A percentile compares a stretch with the other conserved stretches of the same genome.
phyloP scores from a whole-genome alignment of 2,329 filamentous ascomycete species.

The Nemania bipapillata region DNA sequence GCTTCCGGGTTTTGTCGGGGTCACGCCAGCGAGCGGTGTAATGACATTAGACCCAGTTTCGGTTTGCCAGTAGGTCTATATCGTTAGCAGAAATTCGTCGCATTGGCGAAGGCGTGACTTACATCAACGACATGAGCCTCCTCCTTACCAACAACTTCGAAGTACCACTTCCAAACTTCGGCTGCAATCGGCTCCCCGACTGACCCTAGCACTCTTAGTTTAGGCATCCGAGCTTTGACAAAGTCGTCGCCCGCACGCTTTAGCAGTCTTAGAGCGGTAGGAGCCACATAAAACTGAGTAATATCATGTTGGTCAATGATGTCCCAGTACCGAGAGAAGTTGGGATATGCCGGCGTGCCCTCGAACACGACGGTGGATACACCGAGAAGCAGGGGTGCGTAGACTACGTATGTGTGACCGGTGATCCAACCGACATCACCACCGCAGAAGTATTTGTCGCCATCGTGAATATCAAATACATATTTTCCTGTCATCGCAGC shows the following conservation, averaged over 20 bases:
- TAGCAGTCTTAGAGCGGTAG: slow-evolving; percentile 88
- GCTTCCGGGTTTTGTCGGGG: slow-evolving; percentile 94
- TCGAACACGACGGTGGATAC: slow-evolving; percentile 97
- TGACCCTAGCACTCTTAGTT: slow-evolving; percentile 88
- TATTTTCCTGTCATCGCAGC: slow-evolving; percentile 96
- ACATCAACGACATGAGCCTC: slow-evolving; percentile 94
- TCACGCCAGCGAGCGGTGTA: slow-evolving; percentile 89
- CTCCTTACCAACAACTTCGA: slow-evolving; percentile 91
- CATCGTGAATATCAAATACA: slow-evolving; percentile 96
- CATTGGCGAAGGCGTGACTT: slow-evolving; percentile 57
- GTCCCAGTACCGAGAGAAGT: slow-evolving; percentile 99
- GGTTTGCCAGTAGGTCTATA: slow-evolving; percentile 98
- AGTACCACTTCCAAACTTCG: slow-evolving; percentile 99
- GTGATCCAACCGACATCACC: slow-evolving; percentile 99
- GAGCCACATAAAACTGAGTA: slow-evolving; percentile 98
- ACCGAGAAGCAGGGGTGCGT: slow-evolving; percentile 91
- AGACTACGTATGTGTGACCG: slow-evolving; percentile 97
- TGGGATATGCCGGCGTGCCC: slow-evolving; percentile 94
- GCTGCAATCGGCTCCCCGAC: slow-evolving; percentile 98
- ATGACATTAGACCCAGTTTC: slow-evolving; percentile 98
- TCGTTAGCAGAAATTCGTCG: slow-evolving; percentile 32
- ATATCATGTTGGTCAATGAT: slow-evolving; percentile 95
- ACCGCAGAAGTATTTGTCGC: slow-evolving; percentile 95
- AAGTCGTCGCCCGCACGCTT: slow-evolving; percentile 96
- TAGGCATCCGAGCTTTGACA: slow-evolving; percentile 88